phyloP scores from a whole-genome alignment of 2,329 filamentous ascomycete species.

The Diplodia seriata region DNA sequence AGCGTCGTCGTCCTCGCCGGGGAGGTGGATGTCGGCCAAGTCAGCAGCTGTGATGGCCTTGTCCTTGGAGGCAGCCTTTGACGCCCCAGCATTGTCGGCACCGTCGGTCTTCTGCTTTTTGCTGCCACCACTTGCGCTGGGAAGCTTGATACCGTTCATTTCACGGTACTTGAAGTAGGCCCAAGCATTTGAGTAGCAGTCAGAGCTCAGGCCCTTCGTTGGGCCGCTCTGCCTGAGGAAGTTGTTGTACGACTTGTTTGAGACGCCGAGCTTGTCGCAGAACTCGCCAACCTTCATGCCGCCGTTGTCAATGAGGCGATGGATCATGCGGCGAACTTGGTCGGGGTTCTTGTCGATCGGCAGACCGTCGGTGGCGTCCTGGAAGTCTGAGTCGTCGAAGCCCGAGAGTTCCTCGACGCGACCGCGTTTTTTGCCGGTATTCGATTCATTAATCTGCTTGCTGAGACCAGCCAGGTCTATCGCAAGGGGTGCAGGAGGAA shows the following conservation, averaged over 20 bases:
- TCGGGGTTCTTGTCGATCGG: slow-evolving; percentile 35
- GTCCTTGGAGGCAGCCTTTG: slow-evolving; percentile 37
- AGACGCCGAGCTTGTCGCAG: slow-evolving; percentile 49
- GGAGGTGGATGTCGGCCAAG: slow-evolving; percentile 53
- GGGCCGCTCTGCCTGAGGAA: slow-evolving; percentile 61
- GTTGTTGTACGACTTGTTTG: slow-evolving; percentile 45
- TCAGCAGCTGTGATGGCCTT: slow-evolving; percentile 39
- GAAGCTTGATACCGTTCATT: slow-evolving; percentile 53
- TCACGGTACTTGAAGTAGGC: slow-evolving; percentile 60
- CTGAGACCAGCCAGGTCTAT: neutral
- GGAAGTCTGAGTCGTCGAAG: slow-evolving; percentile 9
- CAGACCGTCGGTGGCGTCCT: neutral
- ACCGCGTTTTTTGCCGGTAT: slow-evolving; percentile 6
- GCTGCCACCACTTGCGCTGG: neutral
- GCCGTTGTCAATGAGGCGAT: slow-evolving; percentile 50
- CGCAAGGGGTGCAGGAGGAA: neutral
- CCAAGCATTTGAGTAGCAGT: slow-evolving; percentile 42
- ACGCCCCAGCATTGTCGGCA: neutral
- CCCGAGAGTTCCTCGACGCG: neutral
- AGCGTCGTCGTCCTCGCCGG: slow-evolving; percentile 55
- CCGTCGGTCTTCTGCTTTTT: slow-evolving; percentile 43
- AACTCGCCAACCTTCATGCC: slow-evolving; percentile 57
- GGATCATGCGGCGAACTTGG: slow-evolving; percentile 52
- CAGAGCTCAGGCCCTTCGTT: slow-evolving; percentile 43
- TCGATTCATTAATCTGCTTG: neutral